Percentiles rank a stretch among this genome's conserved stretches.
Evolutionary conservation across 352 stramenopile species (phyloP).

Genomic region (Globisporangium irregulare): DNA sequence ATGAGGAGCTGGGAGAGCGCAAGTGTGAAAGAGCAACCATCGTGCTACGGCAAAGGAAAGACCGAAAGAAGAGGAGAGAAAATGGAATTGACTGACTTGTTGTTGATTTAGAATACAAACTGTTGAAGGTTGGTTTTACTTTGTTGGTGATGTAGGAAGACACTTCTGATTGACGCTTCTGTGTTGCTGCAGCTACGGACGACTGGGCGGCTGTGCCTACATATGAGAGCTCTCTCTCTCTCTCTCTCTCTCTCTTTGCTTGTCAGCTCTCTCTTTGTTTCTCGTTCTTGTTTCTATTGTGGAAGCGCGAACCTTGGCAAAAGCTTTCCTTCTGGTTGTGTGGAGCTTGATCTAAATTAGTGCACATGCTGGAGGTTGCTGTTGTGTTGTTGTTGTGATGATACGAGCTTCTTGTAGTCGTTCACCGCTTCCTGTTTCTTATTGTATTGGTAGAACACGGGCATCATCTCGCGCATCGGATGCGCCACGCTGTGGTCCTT

Average conservation of each 20-base stretch:
- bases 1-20: no score
- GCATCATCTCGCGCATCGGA: conserved; percentile 65
- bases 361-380: conserved; percentile 7
- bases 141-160: neutral
- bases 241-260: neutral
- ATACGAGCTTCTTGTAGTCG: neutral
- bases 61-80: neutral
- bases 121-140: neutral
- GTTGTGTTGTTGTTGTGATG: neutral
- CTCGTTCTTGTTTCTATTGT: conserved; percentile 1
- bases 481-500: conserved; percentile 57
- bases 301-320: neutral
- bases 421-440: neutral
- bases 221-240: neutral
- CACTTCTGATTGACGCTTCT: neutral
- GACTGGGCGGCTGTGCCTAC: neutral
- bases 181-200: neutral
- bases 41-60: neutral
- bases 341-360: conserved; percentile 3
- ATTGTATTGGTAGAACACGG: conserved; percentile 64
- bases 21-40: no score
- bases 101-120: conserved; percentile 8
- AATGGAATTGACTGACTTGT: neutral
- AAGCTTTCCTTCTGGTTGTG: neutral
- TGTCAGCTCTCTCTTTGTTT: neutral